Conservation (phyloP, 305 asterid species). For the Ilex paraguariensis region DNA sequence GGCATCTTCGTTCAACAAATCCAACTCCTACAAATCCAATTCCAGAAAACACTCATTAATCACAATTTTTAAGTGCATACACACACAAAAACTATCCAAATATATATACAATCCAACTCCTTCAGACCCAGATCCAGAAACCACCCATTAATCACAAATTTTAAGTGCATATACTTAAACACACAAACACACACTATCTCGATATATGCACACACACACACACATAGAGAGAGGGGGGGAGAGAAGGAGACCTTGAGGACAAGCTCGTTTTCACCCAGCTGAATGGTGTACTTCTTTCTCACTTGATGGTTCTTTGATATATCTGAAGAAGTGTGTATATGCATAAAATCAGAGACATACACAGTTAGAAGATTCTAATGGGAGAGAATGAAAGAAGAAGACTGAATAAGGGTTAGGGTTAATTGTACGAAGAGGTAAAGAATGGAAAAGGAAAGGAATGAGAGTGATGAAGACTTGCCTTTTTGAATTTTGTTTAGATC, state of each 20-base stretch:
- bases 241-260: conserved; percentile 58
- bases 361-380: not conserved
- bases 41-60: not conserved
- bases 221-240: not conserved
- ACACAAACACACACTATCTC: too few relatives aligned
- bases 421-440: conserved; percentile 10
- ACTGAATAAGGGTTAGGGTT: not conserved
- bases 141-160: too few relatives aligned
- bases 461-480: conserved; percentile 30
- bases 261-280: conserved; percentile 95
- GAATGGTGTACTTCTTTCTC: conserved; percentile 82
- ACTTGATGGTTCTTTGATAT: conserved; percentile 83
- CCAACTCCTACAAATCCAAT: conserved; percentile 63
- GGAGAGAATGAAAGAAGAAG: not conserved
- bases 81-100: not conserved
- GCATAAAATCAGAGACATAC: too few relatives aligned
- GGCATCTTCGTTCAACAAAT: conserved; percentile 83
- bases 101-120: too few relatives aligned
- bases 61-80: not conserved
- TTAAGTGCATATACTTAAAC: too few relatives aligned
- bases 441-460: conserved; percentile 10
- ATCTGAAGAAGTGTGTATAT: conserved; percentile 30
- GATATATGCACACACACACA: too few relatives aligned
- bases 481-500: conserved; percentile 80
- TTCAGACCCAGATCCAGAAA: too few relatives aligned